phyloP scores from a whole-genome alignment of 208 protist species.

The Giardia muris region DNA sequence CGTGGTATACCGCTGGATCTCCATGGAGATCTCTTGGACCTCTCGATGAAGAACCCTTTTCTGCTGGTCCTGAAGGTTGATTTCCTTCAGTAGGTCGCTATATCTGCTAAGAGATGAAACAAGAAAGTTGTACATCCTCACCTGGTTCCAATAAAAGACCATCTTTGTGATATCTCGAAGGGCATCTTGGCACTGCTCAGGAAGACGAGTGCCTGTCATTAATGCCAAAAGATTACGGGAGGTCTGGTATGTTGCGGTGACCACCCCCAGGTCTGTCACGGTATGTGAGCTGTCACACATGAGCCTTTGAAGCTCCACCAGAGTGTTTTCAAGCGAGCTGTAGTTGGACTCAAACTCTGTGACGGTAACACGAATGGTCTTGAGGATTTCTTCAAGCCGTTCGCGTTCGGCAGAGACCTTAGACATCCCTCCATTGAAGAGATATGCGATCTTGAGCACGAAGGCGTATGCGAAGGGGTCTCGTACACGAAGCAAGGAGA shows the following conservation, averaged over 20 bases:
- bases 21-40: background rate
- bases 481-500: background rate
- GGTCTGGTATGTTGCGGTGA: background rate
- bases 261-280: background rate
- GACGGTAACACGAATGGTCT: background rate
- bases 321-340: background rate
- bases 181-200: background rate
- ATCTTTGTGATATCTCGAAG: background rate
- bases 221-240: background rate
- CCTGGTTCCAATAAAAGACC: background rate
- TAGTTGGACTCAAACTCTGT: background rate
- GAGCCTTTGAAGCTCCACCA: background rate
- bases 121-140: background rate
- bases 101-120: background rate
- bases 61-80: background rate
- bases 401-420: background rate
- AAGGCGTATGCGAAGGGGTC: background rate
- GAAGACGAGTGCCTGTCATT: background rate
- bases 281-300: background rate
- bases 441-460: background rate
- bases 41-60: background rate
- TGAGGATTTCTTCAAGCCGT: background rate
- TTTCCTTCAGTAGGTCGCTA: background rate
- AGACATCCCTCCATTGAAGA: background rate
- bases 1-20: background rate